A percentile compares a stretch with the other conserved stretches of the same genome.
Conservation (phyloP, 2,329 filamentous ascomycete genomes). For the Podosphaera leucotricha region DNA sequence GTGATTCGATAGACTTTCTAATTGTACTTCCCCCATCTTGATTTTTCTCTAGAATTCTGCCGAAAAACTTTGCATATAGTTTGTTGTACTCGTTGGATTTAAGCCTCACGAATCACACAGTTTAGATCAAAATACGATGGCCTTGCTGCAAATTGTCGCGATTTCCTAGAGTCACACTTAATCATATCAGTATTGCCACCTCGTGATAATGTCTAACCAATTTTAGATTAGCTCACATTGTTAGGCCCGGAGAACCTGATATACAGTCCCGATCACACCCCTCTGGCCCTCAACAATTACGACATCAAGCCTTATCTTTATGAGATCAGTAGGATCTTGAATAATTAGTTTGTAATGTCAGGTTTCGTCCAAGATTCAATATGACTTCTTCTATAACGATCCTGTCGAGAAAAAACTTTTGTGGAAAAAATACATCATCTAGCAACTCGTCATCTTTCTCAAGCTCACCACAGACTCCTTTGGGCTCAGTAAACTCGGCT, state of each 20-base stretch:
- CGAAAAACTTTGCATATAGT: background rate
- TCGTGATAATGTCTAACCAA: background rate
- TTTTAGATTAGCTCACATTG: background rate
- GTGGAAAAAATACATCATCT: constrained; percentile 20
- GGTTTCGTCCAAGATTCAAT: constrained; percentile 1
- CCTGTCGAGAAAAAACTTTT: constrained; percentile 23
- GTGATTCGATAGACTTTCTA: constrained; percentile 58
- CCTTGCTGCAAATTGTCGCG: no score
- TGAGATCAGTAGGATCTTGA: background rate
- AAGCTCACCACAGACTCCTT: constrained; percentile 27
- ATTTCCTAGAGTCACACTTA: no score
- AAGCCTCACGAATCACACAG: no score
- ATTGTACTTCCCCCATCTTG: constrained; percentile 63
- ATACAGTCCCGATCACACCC: background rate
- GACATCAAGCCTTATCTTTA: background rate
- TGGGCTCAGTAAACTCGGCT: constrained; percentile 15
- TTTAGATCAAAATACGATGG: no score
- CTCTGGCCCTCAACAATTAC: background rate
- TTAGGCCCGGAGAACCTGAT: background rate
- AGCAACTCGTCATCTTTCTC: constrained; percentile 31
- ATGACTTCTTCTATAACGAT: constrained; percentile 51
- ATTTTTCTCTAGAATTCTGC: background rate
- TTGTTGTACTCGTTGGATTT: background rate
- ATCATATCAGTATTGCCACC: background rate
- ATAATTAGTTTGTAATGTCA: background rate